phyloP scores from a whole-genome alignment of 2,329 filamentous ascomycete genomes.

The Trichoderma afroharzianum region DNA sequence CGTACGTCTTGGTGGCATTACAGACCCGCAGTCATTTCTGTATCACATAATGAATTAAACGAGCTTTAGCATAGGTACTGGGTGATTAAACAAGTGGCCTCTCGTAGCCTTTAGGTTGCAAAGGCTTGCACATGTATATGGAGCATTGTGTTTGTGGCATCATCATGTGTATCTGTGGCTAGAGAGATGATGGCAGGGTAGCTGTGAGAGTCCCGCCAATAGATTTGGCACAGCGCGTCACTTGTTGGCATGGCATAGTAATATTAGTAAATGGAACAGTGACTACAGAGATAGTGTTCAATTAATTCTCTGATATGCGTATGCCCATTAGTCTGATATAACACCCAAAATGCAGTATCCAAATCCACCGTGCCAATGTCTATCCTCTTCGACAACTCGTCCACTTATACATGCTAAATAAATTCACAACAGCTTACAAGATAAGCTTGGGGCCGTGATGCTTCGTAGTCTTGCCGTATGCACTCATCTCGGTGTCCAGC shows the following conservation, averaged over 20 bases:
- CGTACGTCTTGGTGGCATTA: no score
- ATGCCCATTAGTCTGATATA: background rate
- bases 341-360: constrained; percentile 1
- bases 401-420: background rate
- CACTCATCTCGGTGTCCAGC: constrained; percentile 26
- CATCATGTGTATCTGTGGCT: no score
- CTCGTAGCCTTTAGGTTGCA: no score
- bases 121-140: no score
- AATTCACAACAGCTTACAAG: constrained; percentile 33
- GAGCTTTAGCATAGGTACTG: no score
- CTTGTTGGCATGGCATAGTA: background rate
- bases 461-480: constrained; percentile 38
- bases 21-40: no score
- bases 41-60: no score
- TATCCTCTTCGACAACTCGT: background rate
- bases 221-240: no score
- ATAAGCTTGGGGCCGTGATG: constrained; percentile 49
- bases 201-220: no score
- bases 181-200: no score
- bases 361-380: background rate
- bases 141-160: no score
- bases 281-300: background rate
- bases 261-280: background rate
- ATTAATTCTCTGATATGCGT: background rate
- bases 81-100: no score